Conservation (phyloP, 2,329 filamentous ascomycete genomes). For the Alternaria arbusti region DNA sequence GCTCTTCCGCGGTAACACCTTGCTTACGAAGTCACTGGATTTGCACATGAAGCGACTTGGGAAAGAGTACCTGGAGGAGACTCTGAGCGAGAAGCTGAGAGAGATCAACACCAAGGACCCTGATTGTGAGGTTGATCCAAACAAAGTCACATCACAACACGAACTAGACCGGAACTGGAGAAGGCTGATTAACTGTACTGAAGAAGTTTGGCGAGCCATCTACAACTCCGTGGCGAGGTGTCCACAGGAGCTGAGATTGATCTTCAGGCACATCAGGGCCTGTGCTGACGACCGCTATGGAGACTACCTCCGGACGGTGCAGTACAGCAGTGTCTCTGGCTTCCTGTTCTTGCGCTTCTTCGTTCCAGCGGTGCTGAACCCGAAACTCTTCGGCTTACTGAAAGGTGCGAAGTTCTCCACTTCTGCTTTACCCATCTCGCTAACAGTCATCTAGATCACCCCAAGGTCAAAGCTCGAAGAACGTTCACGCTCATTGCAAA, state of each 20-base stretch:
- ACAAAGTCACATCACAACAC: conserved; percentile 69
- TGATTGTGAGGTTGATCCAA: conserved; percentile 94
- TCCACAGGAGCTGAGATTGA: conserved; percentile 79
- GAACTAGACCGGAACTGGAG: conserved; percentile 86
- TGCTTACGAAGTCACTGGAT: conserved; percentile 91
- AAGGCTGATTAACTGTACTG: conserved; percentile 76
- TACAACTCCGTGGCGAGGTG: conserved; percentile 74
- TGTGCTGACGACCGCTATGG: conserved; percentile 95
- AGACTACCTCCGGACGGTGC: conserved; percentile 85
- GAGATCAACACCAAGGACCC: conserved; percentile 91
- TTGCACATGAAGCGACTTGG: conserved; percentile 94
- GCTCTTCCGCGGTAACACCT: conserved; percentile 91
- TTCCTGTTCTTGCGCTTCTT: conserved; percentile 96
- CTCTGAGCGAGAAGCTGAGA: conserved; percentile 80
- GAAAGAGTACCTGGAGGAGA: conserved; percentile 89
- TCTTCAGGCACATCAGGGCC: conserved; percentile 88
- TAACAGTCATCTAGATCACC: conserved; percentile 67
- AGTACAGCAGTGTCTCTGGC: conserved; percentile 92
- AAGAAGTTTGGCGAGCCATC: conserved; percentile 85
- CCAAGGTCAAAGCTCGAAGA: conserved; percentile 79
- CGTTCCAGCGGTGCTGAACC: conserved; percentile 93
- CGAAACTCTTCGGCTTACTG: conserved; percentile 88
- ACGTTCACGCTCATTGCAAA: conserved; percentile 93
- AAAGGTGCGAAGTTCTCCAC: conserved; percentile 59
- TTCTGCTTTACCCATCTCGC: not conserved